Evolutionary conservation across 371 early-diverging fungal genomes (phyloP).

Genomic region (Fennellomyces sp.): DNA sequence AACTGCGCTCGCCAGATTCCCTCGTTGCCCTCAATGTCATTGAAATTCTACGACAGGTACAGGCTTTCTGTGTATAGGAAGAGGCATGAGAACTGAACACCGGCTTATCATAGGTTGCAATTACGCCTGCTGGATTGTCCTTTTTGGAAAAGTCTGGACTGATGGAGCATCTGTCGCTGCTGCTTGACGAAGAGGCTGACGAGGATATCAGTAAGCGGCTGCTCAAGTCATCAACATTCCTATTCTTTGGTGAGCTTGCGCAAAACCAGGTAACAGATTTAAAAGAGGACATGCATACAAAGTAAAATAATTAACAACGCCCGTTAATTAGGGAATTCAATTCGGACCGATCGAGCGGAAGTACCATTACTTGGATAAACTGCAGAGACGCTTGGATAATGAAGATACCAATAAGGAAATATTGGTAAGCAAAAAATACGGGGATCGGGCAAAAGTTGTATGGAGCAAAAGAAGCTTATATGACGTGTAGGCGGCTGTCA

Average conservation of each 20-base stretch:
- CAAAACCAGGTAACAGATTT: conserved; percentile 29
- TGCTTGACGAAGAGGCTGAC: conserved; percentile 29
- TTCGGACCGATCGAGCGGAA: conserved; percentile 28
- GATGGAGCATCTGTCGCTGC: conserved; percentile 26
- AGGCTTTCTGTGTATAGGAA: too few species aligned
- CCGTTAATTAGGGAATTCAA: conserved; percentile 22
- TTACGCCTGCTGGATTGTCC: conserved; percentile 24
- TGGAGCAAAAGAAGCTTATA: too few species aligned
- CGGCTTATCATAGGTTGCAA: conserved; percentile 26
- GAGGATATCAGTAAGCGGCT: conserved; percentile 32
- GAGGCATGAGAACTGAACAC: too few species aligned
- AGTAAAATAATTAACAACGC: not conserved
- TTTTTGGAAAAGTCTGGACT: conserved; percentile 41
- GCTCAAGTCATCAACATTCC: conserved; percentile 41
- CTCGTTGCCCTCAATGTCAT: conserved; percentile 52
- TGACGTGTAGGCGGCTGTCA: conserved; percentile 36
- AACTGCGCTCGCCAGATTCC: conserved; percentile 43
- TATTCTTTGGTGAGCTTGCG: conserved; percentile 47
- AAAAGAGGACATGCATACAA: too few species aligned
- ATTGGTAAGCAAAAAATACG: conserved; percentile 41
- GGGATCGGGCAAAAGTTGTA: too few species aligned
- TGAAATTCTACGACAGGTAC: conserved; percentile 52
- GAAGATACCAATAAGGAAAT: conserved; percentile 27
- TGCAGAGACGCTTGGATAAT: conserved; percentile 28
- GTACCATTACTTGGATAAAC: conserved; percentile 28